Conservation (phyloP, 331 rosid genomes). For the Quercus tomentella region DNA sequence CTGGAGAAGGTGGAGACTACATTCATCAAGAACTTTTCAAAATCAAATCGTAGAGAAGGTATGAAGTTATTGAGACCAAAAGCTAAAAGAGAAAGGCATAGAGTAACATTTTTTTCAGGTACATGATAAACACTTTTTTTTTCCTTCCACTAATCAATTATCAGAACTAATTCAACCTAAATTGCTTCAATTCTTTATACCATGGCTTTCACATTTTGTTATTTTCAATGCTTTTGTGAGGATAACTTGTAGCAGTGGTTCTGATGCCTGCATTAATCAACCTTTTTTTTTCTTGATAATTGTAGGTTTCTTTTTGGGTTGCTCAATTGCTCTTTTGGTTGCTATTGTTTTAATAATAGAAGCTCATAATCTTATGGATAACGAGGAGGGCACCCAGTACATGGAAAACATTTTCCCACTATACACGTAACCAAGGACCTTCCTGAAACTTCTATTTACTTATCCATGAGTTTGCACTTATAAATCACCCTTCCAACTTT, state of each 20-base stretch:
- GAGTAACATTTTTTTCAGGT: constrained; percentile 51
- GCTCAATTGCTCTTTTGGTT: constrained; percentile 44
- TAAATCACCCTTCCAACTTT: background rate
- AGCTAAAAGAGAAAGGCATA: constrained; percentile 31
- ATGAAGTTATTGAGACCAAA: constrained; percentile 48
- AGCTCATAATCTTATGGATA: constrained; percentile 32
- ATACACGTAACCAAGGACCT: constrained; percentile 39
- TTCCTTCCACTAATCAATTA: background rate
- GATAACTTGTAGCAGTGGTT: background rate
- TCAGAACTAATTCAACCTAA: background rate
- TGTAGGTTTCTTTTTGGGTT: constrained; percentile 62
- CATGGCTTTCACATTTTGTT: background rate
- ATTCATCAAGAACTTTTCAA: constrained; percentile 52
- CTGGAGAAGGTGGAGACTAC: constrained; percentile 54
- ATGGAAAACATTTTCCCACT: constrained; percentile 66
- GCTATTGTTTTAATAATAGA: constrained; percentile 41
- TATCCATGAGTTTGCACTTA: background rate
- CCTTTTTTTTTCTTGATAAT: constrained; percentile 9
- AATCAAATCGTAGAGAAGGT: constrained; percentile 48
- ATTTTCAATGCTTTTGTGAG: background rate
- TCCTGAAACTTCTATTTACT: background rate
- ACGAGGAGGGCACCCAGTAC: constrained; percentile 40
- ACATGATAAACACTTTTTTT: background rate
- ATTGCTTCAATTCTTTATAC: background rate
- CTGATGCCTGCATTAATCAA: constrained; percentile 1